Percentiles rank a stretch among this genome's conserved stretches.
Conservation (phyloP, 805 yeast species). For the Sugiyamaella smithiae region DNA sequence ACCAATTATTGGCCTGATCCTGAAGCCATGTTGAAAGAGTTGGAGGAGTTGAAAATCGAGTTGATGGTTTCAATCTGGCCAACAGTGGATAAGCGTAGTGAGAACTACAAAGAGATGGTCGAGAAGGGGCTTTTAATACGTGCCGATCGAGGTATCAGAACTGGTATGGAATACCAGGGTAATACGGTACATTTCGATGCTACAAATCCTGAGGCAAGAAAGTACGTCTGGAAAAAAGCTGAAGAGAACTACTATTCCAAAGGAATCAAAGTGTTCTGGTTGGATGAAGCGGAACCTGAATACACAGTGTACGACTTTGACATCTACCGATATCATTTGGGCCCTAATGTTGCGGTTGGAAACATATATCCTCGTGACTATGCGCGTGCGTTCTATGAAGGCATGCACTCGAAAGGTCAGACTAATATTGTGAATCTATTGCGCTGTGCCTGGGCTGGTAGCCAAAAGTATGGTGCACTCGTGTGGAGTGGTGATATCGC, state of each 20-base stretch:
- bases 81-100: constrained; percentile 20
- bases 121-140: constrained; percentile 21
- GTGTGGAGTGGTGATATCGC: constrained; percentile 25
- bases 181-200: constrained; percentile 19
- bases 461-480: constrained; percentile 24
- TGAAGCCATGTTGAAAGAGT: constrained; percentile 22
- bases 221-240: constrained; percentile 21
- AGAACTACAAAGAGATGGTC: constrained; percentile 22
- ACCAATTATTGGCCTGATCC: constrained; percentile 25
- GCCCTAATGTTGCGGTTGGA: constrained; percentile 18
- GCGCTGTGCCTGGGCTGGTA: constrained; percentile 27
- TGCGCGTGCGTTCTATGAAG: constrained; percentile 22
- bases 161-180: constrained; percentile 22
- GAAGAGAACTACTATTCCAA: constrained; percentile 19
- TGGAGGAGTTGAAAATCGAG: constrained; percentile 17
- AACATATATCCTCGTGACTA: constrained; percentile 23
- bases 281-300: constrained; percentile 25
- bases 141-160: constrained; percentile 21
- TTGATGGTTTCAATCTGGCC: constrained; percentile 26
- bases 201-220: constrained; percentile 22
- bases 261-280: constrained; percentile 23
- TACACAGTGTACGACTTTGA: constrained; percentile 24
- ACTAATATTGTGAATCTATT: constrained; percentile 25
- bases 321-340: constrained; percentile 21
- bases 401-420: constrained; percentile 20